Base-by-base conservation (phyloP, 192 early-diverging fungal species). In the Backusella liffmaniae region DNA sequence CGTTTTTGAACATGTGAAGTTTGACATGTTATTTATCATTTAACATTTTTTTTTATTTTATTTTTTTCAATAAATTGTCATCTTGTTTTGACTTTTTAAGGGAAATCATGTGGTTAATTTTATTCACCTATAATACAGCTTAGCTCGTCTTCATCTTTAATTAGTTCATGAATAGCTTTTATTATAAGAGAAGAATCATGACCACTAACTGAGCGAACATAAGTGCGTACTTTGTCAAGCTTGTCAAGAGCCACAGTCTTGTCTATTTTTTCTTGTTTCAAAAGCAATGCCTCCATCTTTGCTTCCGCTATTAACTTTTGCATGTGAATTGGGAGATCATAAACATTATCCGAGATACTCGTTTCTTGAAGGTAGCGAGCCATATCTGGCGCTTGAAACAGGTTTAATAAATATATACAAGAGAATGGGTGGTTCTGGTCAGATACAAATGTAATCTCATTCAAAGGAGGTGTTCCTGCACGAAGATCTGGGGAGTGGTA, bases 11-110 rank as follows among this genome's bases (percentile, higher is more conserved):
- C 56, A 62, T 62, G 56, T 62, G 56, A 62, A 62, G n/a, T 62
- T 59, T 59, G 53, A 59, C 53, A 59, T 59, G 53, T 59, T 59
- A 49, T 49, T 49, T 49, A 49, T n/a, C 39, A 41, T 10, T 32
- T n/a, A 49, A 49, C 46, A 32, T 9, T 56, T 56, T 56, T 56
- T 23, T 56, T 56, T 23, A 2, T 26, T 12, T 59, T 12, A n/a
- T 26, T 29, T 29, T 62, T 62, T 62, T 62, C 56, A 62, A 62
- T 62, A 62, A 62, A 62, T 10, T 62, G 56, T 62, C 56, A 62
- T 62, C 56, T 62, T 62, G 56, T 62, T 62, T 62, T 62, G 56
- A 62, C 56, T 62, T 29, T 62, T 62, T 62, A 26, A 62, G 56
- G 56, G 12, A 29, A 62, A 29, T 62, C 56, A 62, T 29, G 56